Evolutionary conservation across 257 asterid genomes (phyloP).

Genomic region (Solanum paucissectum): DNA sequence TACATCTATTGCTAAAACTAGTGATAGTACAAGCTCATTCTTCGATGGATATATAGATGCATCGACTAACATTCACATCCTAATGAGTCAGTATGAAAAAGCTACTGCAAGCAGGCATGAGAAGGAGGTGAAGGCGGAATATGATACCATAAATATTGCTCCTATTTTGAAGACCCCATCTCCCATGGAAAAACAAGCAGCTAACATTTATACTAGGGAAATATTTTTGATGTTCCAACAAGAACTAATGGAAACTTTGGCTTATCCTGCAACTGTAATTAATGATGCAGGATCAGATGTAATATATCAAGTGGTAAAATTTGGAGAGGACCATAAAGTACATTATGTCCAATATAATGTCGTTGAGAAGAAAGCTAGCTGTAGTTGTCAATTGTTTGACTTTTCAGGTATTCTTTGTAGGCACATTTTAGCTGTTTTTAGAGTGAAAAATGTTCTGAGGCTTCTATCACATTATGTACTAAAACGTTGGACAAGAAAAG

Average conservation of each 20-base stretch:
- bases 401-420: constrained; percentile 87
- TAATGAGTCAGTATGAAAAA: constrained; percentile 74
- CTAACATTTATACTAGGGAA: constrained; percentile 71
- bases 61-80: constrained; percentile 65
- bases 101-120: constrained; percentile 90
- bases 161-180: constrained; percentile 78
- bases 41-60: constrained; percentile 93
- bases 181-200: constrained; percentile 95
- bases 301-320: constrained; percentile 65
- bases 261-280: constrained; percentile 63
- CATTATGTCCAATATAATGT: constrained; percentile 69
- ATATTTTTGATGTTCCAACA: constrained; percentile 73
- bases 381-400: constrained; percentile 90
- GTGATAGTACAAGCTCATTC: constrained; percentile 79
- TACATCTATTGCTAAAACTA: constrained; percentile 67
- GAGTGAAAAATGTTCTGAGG: constrained; percentile 82
- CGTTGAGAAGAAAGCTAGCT: constrained; percentile 61
- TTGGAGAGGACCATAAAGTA: constrained; percentile 71
- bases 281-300: constrained; percentile 66
- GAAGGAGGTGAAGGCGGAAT: constrained; percentile 91
- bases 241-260: constrained; percentile 73
- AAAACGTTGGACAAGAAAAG: constrained; percentile 90
- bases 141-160: constrained; percentile 59
- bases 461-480: constrained; percentile 67
- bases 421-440: constrained; percentile 71